These are phyloP conservation scores for Dactylonectria estremocensis DNA, from an alignment of 2,329 filamentous ascomycete species.

Conservation along the genomic window DNA sequence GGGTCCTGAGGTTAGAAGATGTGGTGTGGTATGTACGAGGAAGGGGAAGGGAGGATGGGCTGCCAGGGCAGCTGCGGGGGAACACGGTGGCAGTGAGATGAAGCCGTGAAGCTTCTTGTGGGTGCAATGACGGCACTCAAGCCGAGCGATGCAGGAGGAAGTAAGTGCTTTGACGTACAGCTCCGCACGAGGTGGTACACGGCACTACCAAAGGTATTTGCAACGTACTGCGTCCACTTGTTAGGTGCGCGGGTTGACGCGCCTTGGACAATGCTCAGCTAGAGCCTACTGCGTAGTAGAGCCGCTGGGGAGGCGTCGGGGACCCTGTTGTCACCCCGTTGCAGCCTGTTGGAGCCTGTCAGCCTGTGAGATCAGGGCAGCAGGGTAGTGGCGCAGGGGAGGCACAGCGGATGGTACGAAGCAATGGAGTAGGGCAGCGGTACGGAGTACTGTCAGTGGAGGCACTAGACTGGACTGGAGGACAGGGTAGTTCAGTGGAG, in stretches of 20 bases:
- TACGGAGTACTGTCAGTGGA: not conserved
- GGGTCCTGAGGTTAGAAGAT: conserved; percentile 21
- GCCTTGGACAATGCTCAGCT: conserved; percentile 4
- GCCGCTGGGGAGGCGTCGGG: conserved; percentile 1
- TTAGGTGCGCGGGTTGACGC: not conserved
- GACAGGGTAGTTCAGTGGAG: conserved; percentile 27
- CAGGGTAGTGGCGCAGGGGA: conserved; percentile 7
- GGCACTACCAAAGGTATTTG: not conserved
- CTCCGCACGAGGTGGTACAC: not conserved
- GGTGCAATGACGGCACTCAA: not conserved
- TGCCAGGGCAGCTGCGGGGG: conserved; percentile 6
- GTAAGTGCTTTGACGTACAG: conserved; percentile 3
- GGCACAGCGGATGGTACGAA: conserved; percentile 8
- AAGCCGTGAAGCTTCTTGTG: not conserved
- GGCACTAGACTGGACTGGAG: not conserved
- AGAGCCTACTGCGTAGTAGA: too few species aligned
- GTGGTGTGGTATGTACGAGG: conserved; percentile 8
- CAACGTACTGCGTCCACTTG: too few species aligned
- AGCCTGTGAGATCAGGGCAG: conserved; percentile 20
- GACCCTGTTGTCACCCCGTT: conserved; percentile 23
- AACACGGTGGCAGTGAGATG: not conserved
- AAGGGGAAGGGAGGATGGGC: not conserved
- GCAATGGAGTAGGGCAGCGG: not conserved
- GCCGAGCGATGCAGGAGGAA: not conserved
- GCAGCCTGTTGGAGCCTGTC: conserved; percentile 19